phyloP scores from a whole-genome alignment of 2,329 filamentous ascomycete genomes.

The Venturia pyrina region DNA sequence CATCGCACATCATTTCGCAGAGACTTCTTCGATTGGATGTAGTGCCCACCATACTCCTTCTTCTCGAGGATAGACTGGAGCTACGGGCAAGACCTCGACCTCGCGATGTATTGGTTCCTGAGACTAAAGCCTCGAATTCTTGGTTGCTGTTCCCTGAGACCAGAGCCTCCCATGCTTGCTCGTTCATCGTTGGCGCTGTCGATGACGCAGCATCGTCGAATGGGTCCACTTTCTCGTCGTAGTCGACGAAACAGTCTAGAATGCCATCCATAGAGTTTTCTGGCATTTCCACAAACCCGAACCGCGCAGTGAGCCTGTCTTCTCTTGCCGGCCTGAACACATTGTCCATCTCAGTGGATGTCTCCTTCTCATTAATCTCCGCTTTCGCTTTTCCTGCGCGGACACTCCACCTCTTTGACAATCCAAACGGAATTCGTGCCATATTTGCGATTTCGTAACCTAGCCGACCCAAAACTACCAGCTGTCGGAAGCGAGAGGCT shows the following conservation, averaged over 20 bases:
- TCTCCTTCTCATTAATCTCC: not conserved
- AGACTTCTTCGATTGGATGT: not conserved
- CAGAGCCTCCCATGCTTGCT: not conserved
- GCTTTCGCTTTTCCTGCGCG: not conserved
- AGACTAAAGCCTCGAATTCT: too few species aligned
- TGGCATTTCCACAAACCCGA: not conserved
- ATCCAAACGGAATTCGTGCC: not conserved
- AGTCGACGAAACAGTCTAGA: not conserved
- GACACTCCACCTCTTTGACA: not conserved
- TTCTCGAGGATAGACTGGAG: not conserved
- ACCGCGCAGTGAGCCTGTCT: not conserved
- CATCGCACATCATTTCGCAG: constrained; percentile 6
- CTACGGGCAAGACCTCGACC: not conserved
- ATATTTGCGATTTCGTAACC: not conserved
- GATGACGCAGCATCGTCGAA: not conserved
- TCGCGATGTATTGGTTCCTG: not conserved
- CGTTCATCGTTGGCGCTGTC: not conserved
- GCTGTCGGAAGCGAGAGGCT: not conserved
- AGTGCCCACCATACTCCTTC: not conserved
- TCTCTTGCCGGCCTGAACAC: not conserved
- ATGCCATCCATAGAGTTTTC: not conserved
- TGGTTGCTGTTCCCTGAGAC: not conserved
- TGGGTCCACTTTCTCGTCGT: not conserved
- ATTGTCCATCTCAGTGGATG: not conserved
- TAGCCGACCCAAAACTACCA: not conserved